phyloP scores from a whole-genome alignment of 179 eudicot species.

The Dionaea muscipula region DNA sequence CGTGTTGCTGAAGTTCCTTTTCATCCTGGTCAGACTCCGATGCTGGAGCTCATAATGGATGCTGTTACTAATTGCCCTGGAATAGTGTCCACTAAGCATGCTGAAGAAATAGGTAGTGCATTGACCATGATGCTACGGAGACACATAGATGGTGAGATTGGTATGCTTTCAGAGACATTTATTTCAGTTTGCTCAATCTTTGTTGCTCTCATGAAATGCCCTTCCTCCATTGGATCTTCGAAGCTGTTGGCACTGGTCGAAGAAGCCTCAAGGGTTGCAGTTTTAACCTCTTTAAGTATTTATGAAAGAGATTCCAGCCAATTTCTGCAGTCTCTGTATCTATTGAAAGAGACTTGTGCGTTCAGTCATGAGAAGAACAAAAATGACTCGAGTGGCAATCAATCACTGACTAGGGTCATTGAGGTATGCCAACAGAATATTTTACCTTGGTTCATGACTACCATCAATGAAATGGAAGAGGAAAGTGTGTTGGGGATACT shows the following conservation, averaged over 20 bases:
- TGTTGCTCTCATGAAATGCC: slow-evolving; percentile 59
- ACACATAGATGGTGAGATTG: slow-evolving; percentile 47
- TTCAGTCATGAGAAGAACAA: slow-evolving; percentile 29
- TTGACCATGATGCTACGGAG: slow-evolving; percentile 62
- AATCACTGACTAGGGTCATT: slow-evolving; percentile 30
- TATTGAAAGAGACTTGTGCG: slow-evolving; percentile 68
- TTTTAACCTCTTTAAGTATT: slow-evolving; percentile 39
- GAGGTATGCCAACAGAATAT: slow-evolving; percentile 47
- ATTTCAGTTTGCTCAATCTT: slow-evolving; percentile 49
- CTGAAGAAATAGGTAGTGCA: slow-evolving; percentile 51
- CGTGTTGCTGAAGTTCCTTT: slow-evolving; percentile 72
- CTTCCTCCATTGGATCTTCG: slow-evolving; percentile 46
- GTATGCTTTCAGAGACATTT: slow-evolving; percentile 78
- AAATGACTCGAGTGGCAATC: slow-evolving; percentile 17
- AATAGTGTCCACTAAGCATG: slow-evolving; percentile 41
- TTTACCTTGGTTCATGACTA: slow-evolving; percentile 69
- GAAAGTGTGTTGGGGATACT: slow-evolving; percentile 60
- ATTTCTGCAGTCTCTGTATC: slow-evolving; percentile 57
- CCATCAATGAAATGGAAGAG: slow-evolving; percentile 56
- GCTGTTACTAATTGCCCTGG: slow-evolving; percentile 65
- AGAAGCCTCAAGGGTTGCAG: slow-evolving; percentile 50
- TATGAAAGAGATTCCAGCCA: slow-evolving; percentile 30
- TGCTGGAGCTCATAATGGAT: slow-evolving; percentile 52
- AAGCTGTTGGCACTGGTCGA: slow-evolving; percentile 29
- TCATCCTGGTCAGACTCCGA: slow-evolving; percentile 72